Percentiles rank a stretch among this genome's conserved stretches.
These are phyloP conservation scores for Trichoderma sp. DNA, from an alignment of 2,329 filamentous ascomycete genomes.

Conservation along the genomic window DNA sequence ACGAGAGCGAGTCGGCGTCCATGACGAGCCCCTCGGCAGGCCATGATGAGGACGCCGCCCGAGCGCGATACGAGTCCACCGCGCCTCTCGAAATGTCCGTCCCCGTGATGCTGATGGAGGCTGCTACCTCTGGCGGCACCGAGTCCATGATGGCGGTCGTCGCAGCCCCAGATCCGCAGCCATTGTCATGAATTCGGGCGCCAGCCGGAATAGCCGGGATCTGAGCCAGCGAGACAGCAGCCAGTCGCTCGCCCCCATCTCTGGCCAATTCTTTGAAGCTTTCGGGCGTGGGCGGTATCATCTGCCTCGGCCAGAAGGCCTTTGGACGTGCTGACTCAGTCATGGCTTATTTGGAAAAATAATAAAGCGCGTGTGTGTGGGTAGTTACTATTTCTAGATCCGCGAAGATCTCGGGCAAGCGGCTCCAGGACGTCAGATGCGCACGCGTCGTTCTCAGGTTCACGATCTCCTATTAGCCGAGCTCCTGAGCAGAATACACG, in stretches of 20 bases:
- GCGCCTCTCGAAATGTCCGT: slow-evolving; percentile 14
- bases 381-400: neutral
- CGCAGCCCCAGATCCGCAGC: slow-evolving; percentile 18
- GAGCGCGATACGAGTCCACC: slow-evolving; percentile 11
- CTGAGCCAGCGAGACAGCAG: slow-evolving; percentile 17
- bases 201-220: slow-evolving; percentile 19
- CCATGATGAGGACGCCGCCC: slow-evolving; percentile 2
- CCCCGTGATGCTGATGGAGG: slow-evolving; percentile 16
- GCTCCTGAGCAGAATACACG: neutral
- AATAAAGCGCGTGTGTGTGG: neutral
- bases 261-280: slow-evolving; percentile 17
- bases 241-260: slow-evolving; percentile 19
- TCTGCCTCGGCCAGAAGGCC: slow-evolving; percentile 21
- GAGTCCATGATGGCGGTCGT: slow-evolving; percentile 18
- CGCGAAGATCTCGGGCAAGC: slow-evolving; percentile 1
- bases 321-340: neutral
- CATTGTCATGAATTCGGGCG: slow-evolving; percentile 22
- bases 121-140: slow-evolving; percentile 7
- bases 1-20: slow-evolving; percentile 18
- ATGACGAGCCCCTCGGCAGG: slow-evolving; percentile 16
- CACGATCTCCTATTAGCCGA: slow-evolving; percentile 17
- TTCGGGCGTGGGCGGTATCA: slow-evolving; percentile 22
- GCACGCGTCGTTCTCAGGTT: neutral
- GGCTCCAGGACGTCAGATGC: neutral
- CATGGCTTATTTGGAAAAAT: neutral